Conservation (phyloP, 192 early-diverging fungal genomes). For the Endogone sp. region DNA sequence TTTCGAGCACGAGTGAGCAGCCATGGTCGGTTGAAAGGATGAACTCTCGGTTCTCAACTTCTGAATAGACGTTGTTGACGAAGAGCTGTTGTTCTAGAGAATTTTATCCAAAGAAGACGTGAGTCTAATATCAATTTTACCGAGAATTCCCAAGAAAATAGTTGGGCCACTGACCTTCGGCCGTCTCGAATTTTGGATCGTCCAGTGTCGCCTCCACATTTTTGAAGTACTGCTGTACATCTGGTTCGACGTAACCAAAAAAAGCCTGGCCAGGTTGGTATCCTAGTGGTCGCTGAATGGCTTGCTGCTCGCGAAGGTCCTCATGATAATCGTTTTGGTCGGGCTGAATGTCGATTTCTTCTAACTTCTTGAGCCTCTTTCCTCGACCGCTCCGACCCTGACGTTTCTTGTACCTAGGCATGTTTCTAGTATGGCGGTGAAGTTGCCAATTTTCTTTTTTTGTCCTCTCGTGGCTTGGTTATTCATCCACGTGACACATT, state of each 20-base stretch:
- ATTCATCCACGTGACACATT: no score
- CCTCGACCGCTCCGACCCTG: no score
- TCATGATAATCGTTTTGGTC: no score
- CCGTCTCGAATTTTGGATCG: conserved; percentile 50
- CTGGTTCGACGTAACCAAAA: conserved; percentile 48
- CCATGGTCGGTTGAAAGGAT: conserved; percentile 71
- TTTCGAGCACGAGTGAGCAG: conserved; percentile 76
- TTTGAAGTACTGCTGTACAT: conserved; percentile 55
- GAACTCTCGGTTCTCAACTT: conserved; percentile 72
- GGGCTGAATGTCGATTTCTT: no score
- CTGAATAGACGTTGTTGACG: conserved; percentile 70
- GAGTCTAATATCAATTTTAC: not conserved
- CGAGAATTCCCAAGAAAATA: not conserved
- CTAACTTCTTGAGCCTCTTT: no score
- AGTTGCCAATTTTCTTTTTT: no score
- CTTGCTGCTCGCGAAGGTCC: no score
- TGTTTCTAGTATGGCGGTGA: no score
- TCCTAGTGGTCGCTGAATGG: conserved; percentile 12
- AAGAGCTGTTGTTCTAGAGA: conserved; percentile 59
- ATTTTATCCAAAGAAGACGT: not conserved
- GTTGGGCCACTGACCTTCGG: conserved; percentile 55
- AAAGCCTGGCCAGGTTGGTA: conserved; percentile 24
- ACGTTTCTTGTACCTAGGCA: no score
- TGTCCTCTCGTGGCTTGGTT: no score
- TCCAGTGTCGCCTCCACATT: conserved; percentile 58